These are phyloP conservation scores for Neofusicoccum sp. DNA, from an alignment of 2,329 filamentous ascomycete genomes.

Conservation along the genomic window DNA sequence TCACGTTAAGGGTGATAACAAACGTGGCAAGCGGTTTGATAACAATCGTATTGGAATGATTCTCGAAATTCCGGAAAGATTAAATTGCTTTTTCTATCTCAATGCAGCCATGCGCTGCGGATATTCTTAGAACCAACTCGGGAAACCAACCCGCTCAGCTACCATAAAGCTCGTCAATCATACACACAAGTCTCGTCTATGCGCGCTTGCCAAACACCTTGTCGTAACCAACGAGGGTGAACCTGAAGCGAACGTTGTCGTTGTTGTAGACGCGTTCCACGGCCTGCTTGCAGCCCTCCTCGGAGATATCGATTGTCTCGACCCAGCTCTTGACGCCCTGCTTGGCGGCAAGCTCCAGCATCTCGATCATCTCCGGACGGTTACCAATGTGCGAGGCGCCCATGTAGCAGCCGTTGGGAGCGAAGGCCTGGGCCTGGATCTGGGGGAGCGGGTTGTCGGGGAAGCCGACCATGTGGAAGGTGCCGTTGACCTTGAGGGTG, in stretches of 20 bases:
- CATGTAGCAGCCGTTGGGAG: conserved; percentile 67
- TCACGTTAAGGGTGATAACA: background rate
- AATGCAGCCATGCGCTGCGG: background rate
- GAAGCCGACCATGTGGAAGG: conserved; percentile 78
- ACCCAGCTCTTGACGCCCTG: conserved; percentile 59
- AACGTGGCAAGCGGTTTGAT: background rate
- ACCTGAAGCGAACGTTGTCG: conserved; percentile 72
- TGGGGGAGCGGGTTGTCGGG: conserved; percentile 74
- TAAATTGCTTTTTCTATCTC: conserved; percentile 18
- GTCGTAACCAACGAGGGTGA: conserved; percentile 69
- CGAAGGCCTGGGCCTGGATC: conserved; percentile 74
- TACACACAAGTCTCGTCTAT: background rate
- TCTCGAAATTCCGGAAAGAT: background rate
- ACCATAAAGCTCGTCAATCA: conserved; percentile 16
- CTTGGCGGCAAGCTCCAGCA: conserved; percentile 54
- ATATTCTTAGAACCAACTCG: background rate
- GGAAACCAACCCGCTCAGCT: background rate
- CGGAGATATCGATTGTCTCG: conserved; percentile 71
- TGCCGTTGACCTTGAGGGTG: conserved; percentile 78
- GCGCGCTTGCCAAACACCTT: conserved; percentile 62
- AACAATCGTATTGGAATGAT: background rate
- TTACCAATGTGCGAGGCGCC: conserved; percentile 56
- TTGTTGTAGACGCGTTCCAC: conserved; percentile 67
- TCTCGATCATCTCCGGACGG: conserved; percentile 53
- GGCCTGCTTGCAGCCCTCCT: conserved; percentile 69